Evolutionary conservation across 75 land plant genomes (phyloP), one percentile per base, ranked within the genome.

Genomic region (Isoetes taiwanensis): DNA sequence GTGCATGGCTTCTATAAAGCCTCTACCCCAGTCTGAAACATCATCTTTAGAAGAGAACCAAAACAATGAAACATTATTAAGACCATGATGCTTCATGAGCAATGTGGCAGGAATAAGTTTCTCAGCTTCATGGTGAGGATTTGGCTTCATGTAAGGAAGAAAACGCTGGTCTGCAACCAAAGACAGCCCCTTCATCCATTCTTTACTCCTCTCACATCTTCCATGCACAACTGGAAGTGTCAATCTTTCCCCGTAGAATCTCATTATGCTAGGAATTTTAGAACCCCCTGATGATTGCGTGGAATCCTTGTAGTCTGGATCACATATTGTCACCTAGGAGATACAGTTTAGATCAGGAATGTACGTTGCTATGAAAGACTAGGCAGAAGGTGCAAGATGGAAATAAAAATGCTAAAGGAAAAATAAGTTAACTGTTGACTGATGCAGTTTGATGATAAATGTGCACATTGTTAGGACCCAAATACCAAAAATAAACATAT

Each of bases 61-160:
- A 16, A 70, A 73, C 26, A 74, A 64, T n/a, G 65, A 59, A 29
- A 16, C 64, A 17, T 57, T 65, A 27, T 11, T 52, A 1, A 32
- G 32, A 32, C 25, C 39, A 16, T 17, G 24, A 14, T 40, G 34
- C 24, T 48, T 32, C 28, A 65, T 30, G 46, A 75, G 42, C 20
- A n/a, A n/a, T n/a, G 62, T 14, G 30, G 75, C 74, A 19, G 77
- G 77, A 19, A 75, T 75, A 31, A 75, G 57, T 54, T 75, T 75
- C 65, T 75, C 77, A n/a, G 77, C 77, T 52, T 75, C 77, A 38
- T 75, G 77, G 50, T 75, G 77, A 29, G 77, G 77, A 61, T 75
- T 75, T n/a, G 77, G 77, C 30, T 65, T 75, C 4, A 53, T 43
- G 43, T 61, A 60, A 1, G 77, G 77, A 10, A 75, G 68, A 42